Evolutionary conservation across 805 yeast genomes (phyloP).

Genomic region (Kodamaea sagamina): DNA sequence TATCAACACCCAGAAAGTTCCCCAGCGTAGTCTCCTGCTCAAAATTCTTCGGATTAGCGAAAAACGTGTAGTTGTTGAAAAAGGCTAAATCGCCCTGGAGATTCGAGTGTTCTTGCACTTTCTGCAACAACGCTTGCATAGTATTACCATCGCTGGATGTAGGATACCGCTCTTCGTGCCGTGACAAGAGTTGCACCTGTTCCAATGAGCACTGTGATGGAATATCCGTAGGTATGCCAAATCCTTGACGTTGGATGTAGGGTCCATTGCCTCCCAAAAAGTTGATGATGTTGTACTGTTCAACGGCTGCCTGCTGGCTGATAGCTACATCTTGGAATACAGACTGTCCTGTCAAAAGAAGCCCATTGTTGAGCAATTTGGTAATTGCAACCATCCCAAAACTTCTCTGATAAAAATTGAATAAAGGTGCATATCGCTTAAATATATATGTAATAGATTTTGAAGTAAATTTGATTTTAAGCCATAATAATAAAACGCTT

Average conservation of each 20-base stretch:
- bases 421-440: not conserved
- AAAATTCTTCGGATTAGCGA: slow-evolving; percentile 20
- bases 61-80: slow-evolving; percentile 23
- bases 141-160: slow-evolving; percentile 26
- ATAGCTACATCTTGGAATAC: slow-evolving; percentile 33
- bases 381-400: slow-evolving; percentile 22
- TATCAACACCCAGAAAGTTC: slow-evolving; percentile 23
- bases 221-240: slow-evolving; percentile 48
- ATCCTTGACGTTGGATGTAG: slow-evolving; percentile 50
- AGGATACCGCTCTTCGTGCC: slow-evolving; percentile 82
- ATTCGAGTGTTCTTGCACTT: slow-evolving; percentile 18
- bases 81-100: slow-evolving; percentile 23
- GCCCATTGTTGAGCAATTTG: slow-evolving; percentile 23
- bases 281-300: slow-evolving; percentile 49
- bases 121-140: slow-evolving; percentile 17
- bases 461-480: too few species aligned
- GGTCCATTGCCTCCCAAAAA: slow-evolving; percentile 58
- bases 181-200: slow-evolving; percentile 68
- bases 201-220: slow-evolving; percentile 55
- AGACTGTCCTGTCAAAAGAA: slow-evolving; percentile 20
- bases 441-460: too few species aligned
- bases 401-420: not conserved
- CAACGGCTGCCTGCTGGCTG: slow-evolving; percentile 40
- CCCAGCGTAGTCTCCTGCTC: slow-evolving; percentile 29
- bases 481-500: too few species aligned